These are phyloP conservation scores for Eucalyptus albens DNA, from an alignment of 345 rosid species.

Conservation along the genomic window DNA sequence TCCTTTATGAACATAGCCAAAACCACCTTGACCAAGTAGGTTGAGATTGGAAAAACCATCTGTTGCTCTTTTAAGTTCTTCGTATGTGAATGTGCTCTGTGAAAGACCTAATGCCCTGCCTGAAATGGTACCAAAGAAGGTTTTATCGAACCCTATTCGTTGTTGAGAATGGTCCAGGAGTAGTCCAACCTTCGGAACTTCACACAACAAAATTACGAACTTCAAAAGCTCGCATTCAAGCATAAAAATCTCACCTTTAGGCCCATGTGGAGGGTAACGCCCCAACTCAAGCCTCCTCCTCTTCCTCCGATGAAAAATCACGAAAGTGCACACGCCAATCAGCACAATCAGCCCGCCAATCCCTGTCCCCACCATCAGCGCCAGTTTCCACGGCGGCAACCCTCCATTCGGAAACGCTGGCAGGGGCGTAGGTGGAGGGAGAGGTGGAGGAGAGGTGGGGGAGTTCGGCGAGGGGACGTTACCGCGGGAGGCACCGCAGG, in stretches of 20 bases:
- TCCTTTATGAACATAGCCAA: constrained; percentile 65
- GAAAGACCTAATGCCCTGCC: not conserved
- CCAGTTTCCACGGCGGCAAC: constrained; percentile 10
- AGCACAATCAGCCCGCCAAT: constrained; percentile 10
- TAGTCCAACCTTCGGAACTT: not conserved
- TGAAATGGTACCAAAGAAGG: not conserved
- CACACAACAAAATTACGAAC: not conserved
- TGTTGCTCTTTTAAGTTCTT: not conserved
- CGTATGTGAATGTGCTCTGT: not conserved
- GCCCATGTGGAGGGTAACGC: not conserved
- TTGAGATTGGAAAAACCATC: not conserved
- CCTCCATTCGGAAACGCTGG: not conserved
- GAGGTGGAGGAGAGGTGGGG: not conserved
- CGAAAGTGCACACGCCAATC: not conserved
- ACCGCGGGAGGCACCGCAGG: not conserved
- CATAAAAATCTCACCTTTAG: constrained; percentile 2
- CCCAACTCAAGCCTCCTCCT: not conserved
- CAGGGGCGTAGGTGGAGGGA: too few species aligned
- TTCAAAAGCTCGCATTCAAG: not conserved
- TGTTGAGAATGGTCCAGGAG: not conserved
- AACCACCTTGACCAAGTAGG: not conserved
- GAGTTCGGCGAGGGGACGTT: not conserved
- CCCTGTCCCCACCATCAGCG: constrained; percentile 4
- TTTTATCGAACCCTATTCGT: too few species aligned
- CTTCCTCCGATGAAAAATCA: constrained; percentile 2